phyloP scores from a whole-genome alignment of 805 yeast genomes.

The Starmerella riodocensis region DNA sequence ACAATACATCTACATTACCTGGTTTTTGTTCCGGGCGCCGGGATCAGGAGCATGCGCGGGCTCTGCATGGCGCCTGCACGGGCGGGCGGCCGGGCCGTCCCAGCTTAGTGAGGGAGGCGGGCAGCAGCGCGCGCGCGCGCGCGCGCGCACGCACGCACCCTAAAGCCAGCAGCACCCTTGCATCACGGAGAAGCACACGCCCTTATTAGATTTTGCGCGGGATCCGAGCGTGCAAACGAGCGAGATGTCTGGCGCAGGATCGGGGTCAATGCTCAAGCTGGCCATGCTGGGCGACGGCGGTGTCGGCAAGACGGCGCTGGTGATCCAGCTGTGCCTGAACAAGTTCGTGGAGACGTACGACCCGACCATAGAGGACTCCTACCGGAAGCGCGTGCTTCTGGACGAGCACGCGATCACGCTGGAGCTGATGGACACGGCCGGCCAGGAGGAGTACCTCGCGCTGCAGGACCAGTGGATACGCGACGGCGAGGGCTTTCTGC shows the following conservation, averaged over 20 bases:
- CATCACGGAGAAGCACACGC: no score
- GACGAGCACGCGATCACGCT: conserved; percentile 66
- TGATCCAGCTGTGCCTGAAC: conserved; percentile 68
- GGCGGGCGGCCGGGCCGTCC: background rate
- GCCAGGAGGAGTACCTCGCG: conserved; percentile 91
- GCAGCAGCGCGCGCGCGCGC: no score
- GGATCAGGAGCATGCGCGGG: no score
- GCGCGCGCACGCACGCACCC: no score
- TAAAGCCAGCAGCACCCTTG: no score
- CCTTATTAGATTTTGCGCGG: no score
- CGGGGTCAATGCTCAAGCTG: conserved; percentile 43
- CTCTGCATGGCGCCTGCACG: no score
- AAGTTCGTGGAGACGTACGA: conserved; percentile 96
- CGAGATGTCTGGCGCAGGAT: background rate
- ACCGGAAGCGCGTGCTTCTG: conserved; percentile 70
- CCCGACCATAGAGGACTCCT: conserved; percentile 77
- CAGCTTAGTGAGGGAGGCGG: background rate
- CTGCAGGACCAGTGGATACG: conserved; percentile 90
- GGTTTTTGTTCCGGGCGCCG: no score
- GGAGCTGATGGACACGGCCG: conserved; percentile 96
- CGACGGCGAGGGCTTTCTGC: conserved; percentile 85
- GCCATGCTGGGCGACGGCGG: conserved; percentile 99
- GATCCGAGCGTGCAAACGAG: no score
- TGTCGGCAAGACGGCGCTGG: conserved; percentile 94
- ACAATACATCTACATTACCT: no score